Base-by-base conservation (phyloP, 768 basidiomycete species). In the Exidia glandulosa region DNA sequence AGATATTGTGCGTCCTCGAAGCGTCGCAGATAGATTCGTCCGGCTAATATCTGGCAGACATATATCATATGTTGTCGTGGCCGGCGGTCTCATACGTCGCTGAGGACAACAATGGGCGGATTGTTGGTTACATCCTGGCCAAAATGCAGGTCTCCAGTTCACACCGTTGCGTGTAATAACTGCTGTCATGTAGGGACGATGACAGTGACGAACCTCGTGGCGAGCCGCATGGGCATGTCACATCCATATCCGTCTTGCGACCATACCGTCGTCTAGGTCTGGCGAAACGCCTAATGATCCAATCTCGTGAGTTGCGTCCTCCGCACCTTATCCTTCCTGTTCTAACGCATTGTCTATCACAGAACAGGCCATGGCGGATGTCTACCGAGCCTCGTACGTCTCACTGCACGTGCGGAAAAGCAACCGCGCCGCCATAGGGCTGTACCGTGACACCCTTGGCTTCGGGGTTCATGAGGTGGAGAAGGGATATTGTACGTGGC, bases 31-130 rank as follows among this genome's bases (percentile, higher is more conserved):
- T 36, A 16, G 34, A 36, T n/a, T 16, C 19, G 23, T 45, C 41
- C 19, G 19, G 19, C 31, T 19, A 19, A 16, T 19, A 23, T n/a
- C 12, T 32, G 36, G 19, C 65, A 94, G 93, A 93, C 76, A 80
- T 94, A 56, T 94, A 92, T 70, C 93, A 94, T 68, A 79, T 82
- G 9, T 76, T 94, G 74, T 91, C 90, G 6, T 97, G 94, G 94
- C 93, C 94, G 0, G 85, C 91, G 62, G 79, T 96, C n/a, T 94
- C 91, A 9, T 95, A 89, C 66, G 92, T 97, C 7, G 94, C 94
- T 0, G 92, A 93, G 67, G 92, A 94, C 65, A 79, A 84, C 66
- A 86, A 89, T 66, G 93, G 93, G 1, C 79, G 88, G 60, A 86
- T 97, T 60, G 91, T 97, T 1, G 94, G 94, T 32, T 97, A 97